A percentile compares a stretch with the other conserved stretches of the same genome.
Conservation (phyloP, 1,139 yeast species). For the Nakaseomyces glabratus region DNA sequence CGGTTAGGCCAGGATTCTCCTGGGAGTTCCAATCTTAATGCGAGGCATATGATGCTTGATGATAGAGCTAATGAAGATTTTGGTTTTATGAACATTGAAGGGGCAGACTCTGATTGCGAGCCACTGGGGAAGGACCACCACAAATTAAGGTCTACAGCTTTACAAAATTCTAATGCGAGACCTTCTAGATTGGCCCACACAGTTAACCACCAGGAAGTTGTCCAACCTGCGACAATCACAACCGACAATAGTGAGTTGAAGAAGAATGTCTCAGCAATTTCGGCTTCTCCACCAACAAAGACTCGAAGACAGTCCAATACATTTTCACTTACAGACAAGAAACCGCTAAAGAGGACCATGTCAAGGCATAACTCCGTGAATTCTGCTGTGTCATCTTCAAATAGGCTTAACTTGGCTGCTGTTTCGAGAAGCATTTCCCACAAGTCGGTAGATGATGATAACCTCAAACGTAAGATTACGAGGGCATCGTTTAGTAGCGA, state of each 20-base stretch:
- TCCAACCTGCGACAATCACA: background rate
- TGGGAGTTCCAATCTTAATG: background rate
- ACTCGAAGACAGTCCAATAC: constrained; percentile 4
- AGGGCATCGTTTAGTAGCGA: constrained; percentile 46
- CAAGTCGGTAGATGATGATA: constrained; percentile 8
- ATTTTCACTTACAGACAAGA: constrained; percentile 1
- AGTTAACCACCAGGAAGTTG: constrained; percentile 14
- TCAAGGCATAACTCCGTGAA: constrained; percentile 11
- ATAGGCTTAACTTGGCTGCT: constrained; percentile 3
- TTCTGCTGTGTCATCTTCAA: constrained; percentile 5
- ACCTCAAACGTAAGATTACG: constrained; percentile 17
- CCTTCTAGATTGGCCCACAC: constrained; percentile 20
- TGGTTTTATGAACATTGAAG: constrained; percentile 8
- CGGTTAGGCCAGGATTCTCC: background rate
- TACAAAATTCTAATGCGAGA: constrained; percentile 14
- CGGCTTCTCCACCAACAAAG: constrained; percentile 1
- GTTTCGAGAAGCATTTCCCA: constrained; percentile 12
- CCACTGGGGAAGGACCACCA: constrained; percentile 6
- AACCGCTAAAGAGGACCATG: constrained; percentile 6
- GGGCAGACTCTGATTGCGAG: constrained; percentile 15
- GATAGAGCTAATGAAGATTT: constrained; percentile 7
- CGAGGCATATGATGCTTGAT: constrained; percentile 4
- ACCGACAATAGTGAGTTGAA: background rate
- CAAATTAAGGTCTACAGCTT: constrained; percentile 7
- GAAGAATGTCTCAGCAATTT: background rate